Percentiles rank a stretch among this genome's conserved stretches.
phyloP scores from a whole-genome alignment of 495 filamentous ascomycete species.

The Aspergillus affinis region DNA sequence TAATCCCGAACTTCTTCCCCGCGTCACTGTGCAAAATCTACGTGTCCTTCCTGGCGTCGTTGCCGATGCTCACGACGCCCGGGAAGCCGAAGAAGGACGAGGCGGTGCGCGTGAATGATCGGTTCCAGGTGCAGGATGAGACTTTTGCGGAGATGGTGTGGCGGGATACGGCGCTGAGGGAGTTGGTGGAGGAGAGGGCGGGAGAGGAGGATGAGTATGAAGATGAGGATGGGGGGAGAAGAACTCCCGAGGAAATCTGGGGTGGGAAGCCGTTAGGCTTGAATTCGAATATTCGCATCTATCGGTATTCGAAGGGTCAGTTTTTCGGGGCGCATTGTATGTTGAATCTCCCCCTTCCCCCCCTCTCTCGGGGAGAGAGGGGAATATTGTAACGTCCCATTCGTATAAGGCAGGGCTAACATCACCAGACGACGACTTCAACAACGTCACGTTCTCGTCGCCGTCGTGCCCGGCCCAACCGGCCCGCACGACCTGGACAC shows the following conservation, averaged over 20 bases:
- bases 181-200: constrained; percentile 24
- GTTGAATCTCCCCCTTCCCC: constrained; percentile 31
- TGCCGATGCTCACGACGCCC: constrained; percentile 79
- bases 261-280: constrained; percentile 83
- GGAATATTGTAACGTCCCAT: too few species aligned
- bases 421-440: constrained; percentile 73
- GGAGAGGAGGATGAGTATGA: constrained; percentile 48
- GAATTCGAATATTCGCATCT: constrained; percentile 87
- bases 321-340: constrained; percentile 88
- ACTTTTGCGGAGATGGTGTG: constrained; percentile 74
- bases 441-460: constrained; percentile 58
- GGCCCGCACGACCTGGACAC: constrained; percentile 89
- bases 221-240: not conserved
- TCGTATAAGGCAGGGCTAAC: not conserved
- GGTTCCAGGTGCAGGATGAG: constrained; percentile 79
- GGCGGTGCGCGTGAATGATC: constrained; percentile 85
- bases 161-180: constrained; percentile 43
- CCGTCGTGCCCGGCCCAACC: constrained; percentile 33
- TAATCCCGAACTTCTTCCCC: constrained; percentile 77
- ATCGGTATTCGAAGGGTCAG: constrained; percentile 84
- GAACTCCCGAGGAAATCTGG: constrained; percentile 51
- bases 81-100: constrained; percentile 82
- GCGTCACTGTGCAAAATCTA: constrained; percentile 79
- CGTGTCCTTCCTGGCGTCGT: constrained; percentile 69
- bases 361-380: too few species aligned